Evolutionary conservation across 306 rosid genomes (phyloP), one percentile per base, ranked within the genome.

Genomic region (Comarum palustre): DNA sequence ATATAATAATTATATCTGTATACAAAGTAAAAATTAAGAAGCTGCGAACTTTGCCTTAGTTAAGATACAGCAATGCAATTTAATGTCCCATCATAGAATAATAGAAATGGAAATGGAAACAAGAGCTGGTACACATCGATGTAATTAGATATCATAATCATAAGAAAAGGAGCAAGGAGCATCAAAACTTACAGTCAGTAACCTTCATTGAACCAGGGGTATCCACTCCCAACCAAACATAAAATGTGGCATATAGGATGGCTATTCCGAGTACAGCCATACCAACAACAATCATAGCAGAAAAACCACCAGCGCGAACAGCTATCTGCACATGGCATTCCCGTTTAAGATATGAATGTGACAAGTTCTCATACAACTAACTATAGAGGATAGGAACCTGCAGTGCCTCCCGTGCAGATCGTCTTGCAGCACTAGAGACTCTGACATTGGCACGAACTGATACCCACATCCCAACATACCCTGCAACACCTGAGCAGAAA

Each of bases 381-480:
- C 57, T 61, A 82, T 29, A 67, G 34, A 79, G 24, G 73, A 74
- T 51, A 78, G 80, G 74, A 36, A 94, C 99, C 99, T 94, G 99
- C 87, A 94, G 79, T 61, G 99, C 97, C 87, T 94, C 99, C 80
- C 99, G 88, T 31, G 97, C 91, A 83, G 99, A 94, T 78, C 99
- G 89, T 61, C 99, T 89, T 2, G 99, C 99, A 73, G 97, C 97
- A 86, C 96, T 94, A 81, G 99, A 91, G 69, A 94, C 99, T 78
- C 99, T 82, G 68, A 94, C 99, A 82, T 94, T 94, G 68, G 99
- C 99, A 80, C 99, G 97, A 81, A 94, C 99, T 46, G 99, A 94
- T 46, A 94, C 99, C 99, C 99, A 94, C 97, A 94, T 94, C 60
- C 99, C 99, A 50, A 89, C 97, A 83, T 94, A 94, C 82, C 99